A percentile compares a stretch with the other conserved stretches of the same genome.
These are phyloP conservation scores for Gamsiella multidivaricata DNA, from an alignment of 192 early-diverging fungal species.

Conservation along the genomic window DNA sequence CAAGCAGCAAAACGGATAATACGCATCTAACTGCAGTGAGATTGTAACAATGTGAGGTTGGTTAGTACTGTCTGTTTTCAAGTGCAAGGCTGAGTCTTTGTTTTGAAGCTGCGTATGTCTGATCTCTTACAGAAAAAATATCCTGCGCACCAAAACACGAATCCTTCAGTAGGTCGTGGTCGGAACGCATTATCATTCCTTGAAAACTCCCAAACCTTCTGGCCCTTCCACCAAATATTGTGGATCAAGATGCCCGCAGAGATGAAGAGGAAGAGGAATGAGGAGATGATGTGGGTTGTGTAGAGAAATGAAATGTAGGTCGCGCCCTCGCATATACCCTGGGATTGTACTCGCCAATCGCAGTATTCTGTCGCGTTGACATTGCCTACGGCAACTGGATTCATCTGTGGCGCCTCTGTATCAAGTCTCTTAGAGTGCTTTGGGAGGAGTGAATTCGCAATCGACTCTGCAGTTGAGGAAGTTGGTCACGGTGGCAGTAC, in stretches of 20 bases:
- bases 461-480: no score
- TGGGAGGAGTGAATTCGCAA: no score
- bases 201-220: conserved; percentile 53
- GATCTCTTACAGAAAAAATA: conserved; percentile 45
- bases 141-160: conserved; percentile 45
- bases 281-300: conserved; percentile 50
- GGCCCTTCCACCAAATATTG: conserved; percentile 52
- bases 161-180: conserved; percentile 48
- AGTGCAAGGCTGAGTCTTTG: neutral
- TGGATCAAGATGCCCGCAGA: conserved; percentile 45
- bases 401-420: no score
- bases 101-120: neutral
- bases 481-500: no score
- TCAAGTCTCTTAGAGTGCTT: no score
- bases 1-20: conserved; percentile 28
- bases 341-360: conserved; percentile 47
- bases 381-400: no score
- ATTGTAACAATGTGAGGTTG: no score
- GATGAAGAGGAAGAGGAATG: conserved; percentile 50
- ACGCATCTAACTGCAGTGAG: conserved; percentile 29
- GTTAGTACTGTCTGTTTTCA: no score
- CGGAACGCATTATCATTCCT: conserved; percentile 44
- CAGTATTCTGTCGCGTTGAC: conserved; percentile 30
- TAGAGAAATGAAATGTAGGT: conserved; percentile 50
- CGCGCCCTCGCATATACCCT: conserved; percentile 34